Conservation (phyloP, 371 early-diverging fungal genomes). For the Circinella umbellata region DNA sequence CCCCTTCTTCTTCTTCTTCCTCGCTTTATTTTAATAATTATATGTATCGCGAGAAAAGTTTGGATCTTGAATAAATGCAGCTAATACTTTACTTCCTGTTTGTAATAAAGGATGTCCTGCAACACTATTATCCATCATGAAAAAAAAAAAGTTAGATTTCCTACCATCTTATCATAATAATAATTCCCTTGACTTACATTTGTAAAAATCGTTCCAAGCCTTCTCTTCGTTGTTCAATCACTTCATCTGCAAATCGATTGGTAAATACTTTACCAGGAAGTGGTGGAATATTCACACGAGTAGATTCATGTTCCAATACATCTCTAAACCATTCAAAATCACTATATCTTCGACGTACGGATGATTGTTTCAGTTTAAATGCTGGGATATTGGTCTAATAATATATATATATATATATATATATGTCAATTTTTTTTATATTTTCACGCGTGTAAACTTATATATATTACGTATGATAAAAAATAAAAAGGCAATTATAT, state of each 20-base stretch:
- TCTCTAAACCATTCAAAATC: conserved; percentile 99
- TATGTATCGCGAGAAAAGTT: conserved; percentile 81
- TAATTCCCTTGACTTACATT: conserved; percentile 69
- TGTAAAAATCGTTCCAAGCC: conserved; percentile 95
- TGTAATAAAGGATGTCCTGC: conserved; percentile 97
- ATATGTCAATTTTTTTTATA: not conserved
- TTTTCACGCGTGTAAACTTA: not conserved
- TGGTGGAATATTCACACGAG: conserved; percentile 93
- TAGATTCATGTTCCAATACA: conserved; percentile 88
- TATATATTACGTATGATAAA: too few relatives aligned
- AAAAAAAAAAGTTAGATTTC: not conserved
- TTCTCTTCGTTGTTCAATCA: conserved; percentile 90
- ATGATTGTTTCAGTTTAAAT: conserved; percentile 86
- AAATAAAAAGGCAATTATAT: not conserved
- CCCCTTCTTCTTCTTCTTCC: not conserved
- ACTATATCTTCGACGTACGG: conserved; percentile 93
- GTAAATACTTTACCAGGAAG: conserved; percentile 97
- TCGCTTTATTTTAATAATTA: too few relatives aligned
- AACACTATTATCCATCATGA: conserved; percentile 55
- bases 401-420: not conserved
- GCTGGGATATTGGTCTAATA: conserved; percentile 94
- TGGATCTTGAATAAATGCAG: conserved; percentile 95
- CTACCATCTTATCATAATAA: too few relatives aligned
- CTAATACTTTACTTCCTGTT: conserved; percentile 94
- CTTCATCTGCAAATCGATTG: conserved; percentile 93